Percentiles rank a stretch among this genome's conserved stretches.
Conservation (phyloP, 345 rosid genomes). For the Gossypium mustelinum region DNA sequence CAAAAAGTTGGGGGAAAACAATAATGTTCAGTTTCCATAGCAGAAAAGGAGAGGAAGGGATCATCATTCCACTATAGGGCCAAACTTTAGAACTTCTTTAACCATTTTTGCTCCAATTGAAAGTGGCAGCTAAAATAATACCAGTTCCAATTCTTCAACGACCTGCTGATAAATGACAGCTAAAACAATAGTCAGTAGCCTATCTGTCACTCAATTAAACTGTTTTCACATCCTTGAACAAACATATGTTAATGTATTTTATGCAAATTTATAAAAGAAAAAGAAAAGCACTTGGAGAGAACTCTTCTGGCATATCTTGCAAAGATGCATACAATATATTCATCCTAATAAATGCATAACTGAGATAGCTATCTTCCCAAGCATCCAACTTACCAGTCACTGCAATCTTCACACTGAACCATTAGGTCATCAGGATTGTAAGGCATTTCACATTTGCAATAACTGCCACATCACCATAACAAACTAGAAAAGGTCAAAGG, state of each 20-base stretch:
- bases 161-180: not conserved
- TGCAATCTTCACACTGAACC: slow-evolving; percentile 96
- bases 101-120: not conserved
- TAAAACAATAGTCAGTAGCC: not conserved
- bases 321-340: not conserved
- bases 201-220: not conserved
- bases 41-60: not conserved
- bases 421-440: slow-evolving; percentile 95
- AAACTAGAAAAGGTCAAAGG: slow-evolving; percentile 1
- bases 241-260: no score
- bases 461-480: slow-evolving; percentile 41
- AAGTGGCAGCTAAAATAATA: not conserved
- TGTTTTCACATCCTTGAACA: not conserved
- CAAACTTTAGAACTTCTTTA: not conserved
- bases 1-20: no score
- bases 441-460: slow-evolving; percentile 99
- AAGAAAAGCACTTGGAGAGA: not conserved
- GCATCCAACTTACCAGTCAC: slow-evolving; percentile 63
- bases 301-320: slow-evolving; percentile 1
- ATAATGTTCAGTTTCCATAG: not conserved
- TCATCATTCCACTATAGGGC: slow-evolving; percentile 8
- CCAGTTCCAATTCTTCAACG: not conserved
- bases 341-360: slow-evolving; percentile 2
- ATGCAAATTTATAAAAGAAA: not conserved
- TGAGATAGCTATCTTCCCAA: not conserved